These are phyloP conservation scores for Eucalyptus tenuipes DNA, from an alignment of 345 rosid genomes.

Conservation along the genomic window DNA sequence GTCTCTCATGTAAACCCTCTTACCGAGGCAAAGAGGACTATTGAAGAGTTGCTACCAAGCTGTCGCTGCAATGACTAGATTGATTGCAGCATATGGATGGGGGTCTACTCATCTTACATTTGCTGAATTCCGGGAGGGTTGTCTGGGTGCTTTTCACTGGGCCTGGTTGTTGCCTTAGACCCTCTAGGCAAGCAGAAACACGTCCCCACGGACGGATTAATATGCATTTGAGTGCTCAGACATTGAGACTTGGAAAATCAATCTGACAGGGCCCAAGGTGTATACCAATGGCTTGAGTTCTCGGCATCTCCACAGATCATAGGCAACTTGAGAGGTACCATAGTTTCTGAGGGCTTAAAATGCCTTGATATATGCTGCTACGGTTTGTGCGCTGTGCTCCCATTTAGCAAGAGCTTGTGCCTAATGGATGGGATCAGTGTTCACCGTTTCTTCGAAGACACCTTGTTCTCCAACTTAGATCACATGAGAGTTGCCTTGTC, in stretches of 20 bases:
- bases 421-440: not conserved
- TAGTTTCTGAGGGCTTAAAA: not conserved
- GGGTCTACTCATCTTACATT: not conserved
- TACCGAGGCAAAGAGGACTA: conserved; percentile 36
- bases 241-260: not conserved
- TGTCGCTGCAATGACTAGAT: not conserved
- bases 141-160: not conserved
- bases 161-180: not conserved
- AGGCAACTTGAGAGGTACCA: not conserved
- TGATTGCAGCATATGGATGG: not conserved
- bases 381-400: not conserved
- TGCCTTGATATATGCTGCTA: not conserved
- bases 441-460: not conserved
- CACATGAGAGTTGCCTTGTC: not conserved
- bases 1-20: conserved; percentile 29
- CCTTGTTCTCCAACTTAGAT: not conserved
- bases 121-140: not conserved
- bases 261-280: not conserved
- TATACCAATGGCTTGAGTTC: not conserved
- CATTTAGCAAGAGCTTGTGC: not conserved
- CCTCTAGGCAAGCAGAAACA: not conserved
- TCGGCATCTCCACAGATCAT: not conserved
- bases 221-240: not conserved
- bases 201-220: not conserved
- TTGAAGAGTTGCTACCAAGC: conserved; percentile 15